Evolutionary conservation across 2,329 filamentous ascomycete species (phyloP).

Genomic region (Cryphonectria parasitica): DNA sequence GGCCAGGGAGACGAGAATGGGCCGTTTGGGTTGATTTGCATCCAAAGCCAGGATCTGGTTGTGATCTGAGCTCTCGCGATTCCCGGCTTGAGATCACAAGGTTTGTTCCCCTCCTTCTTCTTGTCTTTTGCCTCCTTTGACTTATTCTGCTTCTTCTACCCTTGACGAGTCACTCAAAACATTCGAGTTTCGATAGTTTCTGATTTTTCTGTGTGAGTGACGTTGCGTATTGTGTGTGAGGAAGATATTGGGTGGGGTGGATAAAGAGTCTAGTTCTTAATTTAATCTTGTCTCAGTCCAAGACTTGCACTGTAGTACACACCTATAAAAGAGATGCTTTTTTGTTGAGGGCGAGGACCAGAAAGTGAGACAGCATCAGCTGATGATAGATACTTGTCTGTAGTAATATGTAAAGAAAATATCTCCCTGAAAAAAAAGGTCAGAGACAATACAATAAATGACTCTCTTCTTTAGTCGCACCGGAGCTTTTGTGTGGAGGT

Average conservation of each 20-base stretch:
- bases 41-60: neutral
- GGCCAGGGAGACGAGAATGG: constrained; percentile 7
- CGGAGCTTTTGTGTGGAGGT: constrained; percentile 1
- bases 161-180: neutral
- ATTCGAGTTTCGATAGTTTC: neutral
- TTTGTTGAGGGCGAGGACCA: neutral
- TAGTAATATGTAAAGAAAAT: too few species aligned
- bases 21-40: neutral
- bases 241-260: neutral
- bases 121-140: constrained; percentile 1
- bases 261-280: constrained; percentile 10
- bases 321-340: neutral
- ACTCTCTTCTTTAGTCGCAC: neutral
- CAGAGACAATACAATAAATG: neutral
- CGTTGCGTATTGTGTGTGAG: neutral
- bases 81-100: neutral
- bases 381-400: neutral
- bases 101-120: constrained; percentile 5
- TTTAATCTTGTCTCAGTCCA: constrained; percentile 21
- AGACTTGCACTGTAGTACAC: too few species aligned
- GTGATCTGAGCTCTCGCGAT: constrained; percentile 17
- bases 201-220: neutral
- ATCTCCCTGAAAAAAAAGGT: neutral
- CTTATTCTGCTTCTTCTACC: neutral
- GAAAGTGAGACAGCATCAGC: neutral